Evolutionary conservation across 2,329 filamentous ascomycete genomes (phyloP).

Genomic region (Penicillium decumbens): DNA sequence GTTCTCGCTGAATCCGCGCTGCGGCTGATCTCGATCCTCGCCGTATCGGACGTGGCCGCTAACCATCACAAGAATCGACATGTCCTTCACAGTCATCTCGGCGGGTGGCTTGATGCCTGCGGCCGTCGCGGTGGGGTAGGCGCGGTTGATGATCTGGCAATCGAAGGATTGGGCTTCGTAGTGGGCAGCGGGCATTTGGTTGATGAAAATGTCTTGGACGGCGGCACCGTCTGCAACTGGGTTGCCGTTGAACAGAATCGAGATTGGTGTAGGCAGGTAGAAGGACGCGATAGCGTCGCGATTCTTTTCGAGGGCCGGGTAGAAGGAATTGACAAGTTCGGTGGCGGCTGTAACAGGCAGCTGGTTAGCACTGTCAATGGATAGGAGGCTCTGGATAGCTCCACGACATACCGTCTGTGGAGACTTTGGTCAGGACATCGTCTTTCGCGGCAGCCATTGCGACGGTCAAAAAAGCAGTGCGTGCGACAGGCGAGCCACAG

Average conservation of each 20-base stretch:
- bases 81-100: conserved; percentile 52
- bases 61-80: conserved; percentile 67
- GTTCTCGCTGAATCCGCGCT: conserved; percentile 71
- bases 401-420: conserved; percentile 37
- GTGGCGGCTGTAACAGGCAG: conserved; percentile 55
- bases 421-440: conserved; percentile 39
- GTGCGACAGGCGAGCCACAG: background rate
- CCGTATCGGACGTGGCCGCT: conserved; percentile 69
- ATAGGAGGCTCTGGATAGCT: background rate
- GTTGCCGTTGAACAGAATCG: conserved; percentile 77
- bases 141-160: conserved; percentile 70
- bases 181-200: conserved; percentile 57
- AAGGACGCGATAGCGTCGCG: conserved; percentile 59
- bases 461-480: background rate
- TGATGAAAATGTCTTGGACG: conserved; percentile 64
- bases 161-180: conserved; percentile 75
- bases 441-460: conserved; percentile 32
- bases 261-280: conserved; percentile 60
- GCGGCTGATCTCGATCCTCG: conserved; percentile 55
- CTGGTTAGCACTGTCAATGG: background rate
- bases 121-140: conserved; percentile 55
- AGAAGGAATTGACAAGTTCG: conserved; percentile 68
- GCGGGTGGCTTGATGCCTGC: conserved; percentile 36
- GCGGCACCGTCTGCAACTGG: conserved; percentile 58
- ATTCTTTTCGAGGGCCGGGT: conserved; percentile 63